Evolutionary conservation across 306 rosid species (phyloP).

Genomic region (Lablab purpureus): DNA sequence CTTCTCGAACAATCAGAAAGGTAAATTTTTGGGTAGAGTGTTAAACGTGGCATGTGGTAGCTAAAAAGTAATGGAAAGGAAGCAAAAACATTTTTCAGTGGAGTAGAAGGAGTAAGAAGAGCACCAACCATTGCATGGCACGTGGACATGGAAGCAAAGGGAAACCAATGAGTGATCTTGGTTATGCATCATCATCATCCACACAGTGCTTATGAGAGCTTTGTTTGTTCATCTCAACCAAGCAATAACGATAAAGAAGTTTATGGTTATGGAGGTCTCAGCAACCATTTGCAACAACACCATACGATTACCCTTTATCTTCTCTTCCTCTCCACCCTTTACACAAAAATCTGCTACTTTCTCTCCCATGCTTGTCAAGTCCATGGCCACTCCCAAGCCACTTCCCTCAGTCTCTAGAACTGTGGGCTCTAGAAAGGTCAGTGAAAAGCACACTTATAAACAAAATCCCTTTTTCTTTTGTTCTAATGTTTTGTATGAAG

Average conservation of each 20-base stretch:
- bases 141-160: conserved; percentile 46
- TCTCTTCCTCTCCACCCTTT: conserved; percentile 35
- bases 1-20: too few species aligned
- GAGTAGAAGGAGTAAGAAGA: not conserved
- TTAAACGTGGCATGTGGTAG: too few species aligned
- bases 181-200: conserved; percentile 51
- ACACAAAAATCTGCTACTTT: conserved; percentile 19
- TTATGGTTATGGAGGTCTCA: conserved; percentile 68
- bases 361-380: conserved; percentile 59
- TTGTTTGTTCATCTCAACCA: not conserved
- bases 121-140: conserved; percentile 42
- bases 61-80: not conserved
- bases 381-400: conserved; percentile 83
- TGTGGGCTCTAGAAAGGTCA: conserved; percentile 72
- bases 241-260: conserved; percentile 31
- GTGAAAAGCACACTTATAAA: conserved; percentile 6
- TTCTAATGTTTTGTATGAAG: not conserved
- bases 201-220: conserved; percentile 7
- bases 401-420: conserved; percentile 64
- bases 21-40: too few species aligned
- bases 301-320: conserved; percentile 40
- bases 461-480: not conserved
- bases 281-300: conserved; percentile 54
- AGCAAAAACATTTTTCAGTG: not conserved
- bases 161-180: conserved; percentile 46